Conservation (phyloP, 129 eudicot species). For the Pittosporum tobira region DNA sequence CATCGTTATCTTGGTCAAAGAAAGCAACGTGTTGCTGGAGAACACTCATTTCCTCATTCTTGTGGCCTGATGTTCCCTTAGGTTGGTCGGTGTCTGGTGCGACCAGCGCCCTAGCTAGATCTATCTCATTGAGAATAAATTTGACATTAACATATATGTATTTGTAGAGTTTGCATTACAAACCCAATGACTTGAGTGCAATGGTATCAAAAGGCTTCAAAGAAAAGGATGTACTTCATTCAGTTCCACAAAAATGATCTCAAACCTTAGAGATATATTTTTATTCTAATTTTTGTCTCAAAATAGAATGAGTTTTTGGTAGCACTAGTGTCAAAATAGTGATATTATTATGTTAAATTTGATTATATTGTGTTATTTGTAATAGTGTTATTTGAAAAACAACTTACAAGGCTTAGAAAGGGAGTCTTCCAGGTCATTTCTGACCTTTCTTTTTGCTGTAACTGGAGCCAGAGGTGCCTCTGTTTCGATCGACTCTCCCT, state of each 20-base stretch:
- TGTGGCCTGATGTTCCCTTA: slow-evolving; percentile 67
- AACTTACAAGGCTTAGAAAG: slow-evolving; percentile 85
- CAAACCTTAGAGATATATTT: background rate
- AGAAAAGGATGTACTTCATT: no score
- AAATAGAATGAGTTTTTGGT: background rate
- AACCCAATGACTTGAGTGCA: no score
- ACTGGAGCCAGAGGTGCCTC: slow-evolving; percentile 6
- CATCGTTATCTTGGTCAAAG: slow-evolving; percentile 74
- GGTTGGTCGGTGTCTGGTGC: slow-evolving; percentile 88
- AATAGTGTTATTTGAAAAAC: background rate
- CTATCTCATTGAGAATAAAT: no score
- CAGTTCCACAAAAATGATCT: background rate
- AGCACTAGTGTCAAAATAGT: background rate
- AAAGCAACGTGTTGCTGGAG: slow-evolving; percentile 84
- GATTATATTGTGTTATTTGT: background rate
- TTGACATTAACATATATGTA: no score
- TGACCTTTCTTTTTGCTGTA: slow-evolving; percentile 3
- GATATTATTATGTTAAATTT: background rate
- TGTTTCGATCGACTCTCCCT: background rate
- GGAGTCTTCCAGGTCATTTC: slow-evolving; percentile 56
- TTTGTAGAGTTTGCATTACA: no score
- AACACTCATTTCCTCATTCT: slow-evolving; percentile 48
- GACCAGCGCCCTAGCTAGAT: slow-evolving; percentile 60
- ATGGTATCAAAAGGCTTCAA: no score
- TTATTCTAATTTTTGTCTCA: background rate